Conservation (phyloP, 2,329 filamentous ascomycete genomes). For the Trichoderma guizhouense region DNA sequence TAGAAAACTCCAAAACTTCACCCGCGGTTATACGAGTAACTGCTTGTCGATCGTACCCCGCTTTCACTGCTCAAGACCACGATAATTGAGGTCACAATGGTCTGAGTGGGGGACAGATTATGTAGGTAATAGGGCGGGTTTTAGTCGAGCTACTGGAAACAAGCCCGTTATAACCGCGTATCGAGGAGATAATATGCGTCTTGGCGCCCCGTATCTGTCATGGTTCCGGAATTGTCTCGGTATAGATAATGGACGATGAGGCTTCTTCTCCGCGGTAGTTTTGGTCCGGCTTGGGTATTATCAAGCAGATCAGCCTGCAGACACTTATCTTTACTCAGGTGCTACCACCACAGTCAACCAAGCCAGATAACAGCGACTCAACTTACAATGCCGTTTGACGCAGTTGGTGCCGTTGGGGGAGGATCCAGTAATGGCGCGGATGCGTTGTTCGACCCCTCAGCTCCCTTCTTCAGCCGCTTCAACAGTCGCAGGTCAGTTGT, state of each 20-base stretch:
- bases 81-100: background rate
- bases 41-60: slow-evolving; percentile 13
- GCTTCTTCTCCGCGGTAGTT: background rate
- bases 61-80: background rate
- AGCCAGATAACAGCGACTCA: background rate
- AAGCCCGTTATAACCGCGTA: background rate
- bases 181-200: background rate
- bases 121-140: background rate
- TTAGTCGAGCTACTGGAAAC: background rate
- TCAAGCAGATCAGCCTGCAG: background rate
- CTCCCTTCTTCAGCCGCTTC: slow-evolving; percentile 4
- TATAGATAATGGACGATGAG: background rate
- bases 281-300: background rate
- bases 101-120: slow-evolving; percentile 1
- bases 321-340: background rate
- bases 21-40: background rate
- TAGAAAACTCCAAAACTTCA: background rate
- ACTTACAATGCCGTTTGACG: slow-evolving; percentile 1
- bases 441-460: background rate
- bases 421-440: background rate
- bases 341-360: background rate
- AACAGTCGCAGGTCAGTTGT: slow-evolving; percentile 7
- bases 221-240: slow-evolving; percentile 3
- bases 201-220: background rate
- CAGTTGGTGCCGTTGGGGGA: background rate